Conservation (phyloP, 2,329 filamentous ascomycete species). For the Stylonectria norvegica region DNA sequence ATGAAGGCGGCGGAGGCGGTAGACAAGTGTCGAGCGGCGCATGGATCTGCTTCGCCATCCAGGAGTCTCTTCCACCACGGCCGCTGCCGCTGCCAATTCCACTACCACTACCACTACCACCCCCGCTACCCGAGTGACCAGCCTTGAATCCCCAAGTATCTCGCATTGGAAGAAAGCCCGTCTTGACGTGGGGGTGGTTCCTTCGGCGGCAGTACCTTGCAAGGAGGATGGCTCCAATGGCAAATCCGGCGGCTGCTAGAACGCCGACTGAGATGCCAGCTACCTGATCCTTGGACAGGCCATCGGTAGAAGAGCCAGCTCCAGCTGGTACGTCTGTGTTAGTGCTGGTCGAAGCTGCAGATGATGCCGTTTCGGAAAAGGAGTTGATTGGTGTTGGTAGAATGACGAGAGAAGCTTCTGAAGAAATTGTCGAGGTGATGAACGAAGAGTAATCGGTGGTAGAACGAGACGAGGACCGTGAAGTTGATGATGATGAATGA, state of each 20-base stretch:
- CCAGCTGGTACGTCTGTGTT: slow-evolving; percentile 12
- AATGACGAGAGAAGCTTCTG: background rate
- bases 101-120: too few species aligned
- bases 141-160: slow-evolving; percentile 36
- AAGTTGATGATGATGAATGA: background rate
- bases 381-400: slow-evolving; percentile 9
- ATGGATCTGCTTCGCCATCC: slow-evolving; percentile 24
- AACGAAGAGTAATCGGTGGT: slow-evolving; percentile 4
- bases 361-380: slow-evolving; percentile 9
- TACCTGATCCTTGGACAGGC: slow-evolving; percentile 44
- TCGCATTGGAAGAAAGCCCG: slow-evolving; percentile 36
- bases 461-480: too few species aligned
- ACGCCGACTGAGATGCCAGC: slow-evolving; percentile 57
- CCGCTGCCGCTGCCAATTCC: too few species aligned
- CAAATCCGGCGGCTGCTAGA: slow-evolving; percentile 47
- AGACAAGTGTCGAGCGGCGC: slow-evolving; percentile 18
- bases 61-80: too few species aligned
- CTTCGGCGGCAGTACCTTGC: slow-evolving; percentile 40
- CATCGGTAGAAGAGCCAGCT: slow-evolving; percentile 12
- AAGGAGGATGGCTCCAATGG: slow-evolving; percentile 45
- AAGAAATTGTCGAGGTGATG: slow-evolving; percentile 1
- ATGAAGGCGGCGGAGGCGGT: slow-evolving; percentile 20
- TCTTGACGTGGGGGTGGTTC: slow-evolving; percentile 36
- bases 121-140: slow-evolving; percentile 24
- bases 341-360: slow-evolving; percentile 15